phyloP scores from a whole-genome alignment of 2,329 filamentous ascomycete genomes.

The Aureobasidium sp. region DNA sequence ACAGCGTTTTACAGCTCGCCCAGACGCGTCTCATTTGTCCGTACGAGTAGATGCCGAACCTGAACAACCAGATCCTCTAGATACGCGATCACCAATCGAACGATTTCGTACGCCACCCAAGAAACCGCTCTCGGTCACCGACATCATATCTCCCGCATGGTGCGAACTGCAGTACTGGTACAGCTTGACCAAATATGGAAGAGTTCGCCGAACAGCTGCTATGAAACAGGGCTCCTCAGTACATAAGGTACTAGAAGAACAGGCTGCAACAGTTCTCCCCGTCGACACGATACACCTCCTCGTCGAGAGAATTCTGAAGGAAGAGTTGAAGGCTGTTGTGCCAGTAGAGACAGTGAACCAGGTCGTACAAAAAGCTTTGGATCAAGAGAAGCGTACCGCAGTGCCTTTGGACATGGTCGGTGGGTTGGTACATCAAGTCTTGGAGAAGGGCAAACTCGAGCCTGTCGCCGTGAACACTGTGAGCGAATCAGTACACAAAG shows the following conservation, averaged over 20 bases:
- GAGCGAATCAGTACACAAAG: constrained; percentile 59
- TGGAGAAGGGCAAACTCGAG: constrained; percentile 13
- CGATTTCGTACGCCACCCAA: constrained; percentile 71
- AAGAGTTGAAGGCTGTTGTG: constrained; percentile 5
- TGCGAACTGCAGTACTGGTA: constrained; percentile 95
- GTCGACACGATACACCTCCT: constrained; percentile 52
- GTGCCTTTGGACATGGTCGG: constrained; percentile 10
- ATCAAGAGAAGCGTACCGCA: constrained; percentile 11
- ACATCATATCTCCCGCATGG: constrained; percentile 85
- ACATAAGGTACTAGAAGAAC: constrained; percentile 75
- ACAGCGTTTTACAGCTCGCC: constrained; percentile 30
- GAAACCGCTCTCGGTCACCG: constrained; percentile 78
- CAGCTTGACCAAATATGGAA: constrained; percentile 68
- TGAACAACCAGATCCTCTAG: constrained; percentile 23
- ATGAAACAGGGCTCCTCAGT: constrained; percentile 79
- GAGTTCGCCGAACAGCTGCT: constrained; percentile 65
- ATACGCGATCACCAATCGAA: constrained; percentile 59
- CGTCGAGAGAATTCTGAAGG: constrained; percentile 3
- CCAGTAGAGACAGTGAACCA: background rate
- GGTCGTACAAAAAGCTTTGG: constrained; percentile 9
- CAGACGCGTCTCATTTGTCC: constrained; percentile 23
- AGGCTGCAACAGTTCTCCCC: constrained; percentile 70
- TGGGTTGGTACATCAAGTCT: constrained; percentile 10
- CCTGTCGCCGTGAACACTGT: constrained; percentile 8
- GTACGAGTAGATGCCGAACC: constrained; percentile 17